Conservation (phyloP, 768 basidiomycete species). For the Collybiopsis luxurians region DNA sequence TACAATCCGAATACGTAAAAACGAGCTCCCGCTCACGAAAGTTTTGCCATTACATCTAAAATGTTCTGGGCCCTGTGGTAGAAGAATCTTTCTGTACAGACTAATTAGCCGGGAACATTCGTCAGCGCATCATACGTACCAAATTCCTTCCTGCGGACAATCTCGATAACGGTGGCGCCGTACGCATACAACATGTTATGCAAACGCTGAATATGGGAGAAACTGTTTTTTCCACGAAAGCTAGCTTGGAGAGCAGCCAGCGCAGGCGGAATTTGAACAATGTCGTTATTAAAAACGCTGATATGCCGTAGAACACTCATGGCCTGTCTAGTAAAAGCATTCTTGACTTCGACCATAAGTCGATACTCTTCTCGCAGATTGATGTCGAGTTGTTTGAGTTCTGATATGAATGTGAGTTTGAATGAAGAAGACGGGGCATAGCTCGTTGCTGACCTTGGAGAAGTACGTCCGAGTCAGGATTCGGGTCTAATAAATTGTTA, state of each 20-base stretch:
- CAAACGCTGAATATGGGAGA: conserved; percentile 86
- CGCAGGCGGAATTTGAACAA: conserved; percentile 68
- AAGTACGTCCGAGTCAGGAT: conserved; percentile 45
- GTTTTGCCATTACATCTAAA: conserved; percentile 82
- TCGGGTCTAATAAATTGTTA: conserved; percentile 32
- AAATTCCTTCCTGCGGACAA: conserved; percentile 89
- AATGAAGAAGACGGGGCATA: background rate
- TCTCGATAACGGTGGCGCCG: conserved; percentile 86
- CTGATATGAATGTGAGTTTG: conserved; percentile 28
- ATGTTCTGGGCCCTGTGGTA: conserved; percentile 78
- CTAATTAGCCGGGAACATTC: background rate
- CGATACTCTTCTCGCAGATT: conserved; percentile 60
- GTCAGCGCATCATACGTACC: conserved; percentile 39
- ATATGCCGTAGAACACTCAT: conserved; percentile 71
- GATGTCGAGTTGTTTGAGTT: conserved; percentile 63
- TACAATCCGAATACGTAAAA: conserved; percentile 1
- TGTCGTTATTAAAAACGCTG: conserved; percentile 75
- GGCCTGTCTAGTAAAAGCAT: conserved; percentile 66
- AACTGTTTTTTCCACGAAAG: conserved; percentile 76
- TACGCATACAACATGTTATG: conserved; percentile 93
- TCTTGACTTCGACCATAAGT: conserved; percentile 45
- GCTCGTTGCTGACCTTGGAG: conserved; percentile 43
- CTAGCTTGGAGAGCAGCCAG: conserved; percentile 67
- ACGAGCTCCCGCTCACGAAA: conserved; percentile 56
- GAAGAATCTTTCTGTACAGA: conserved; percentile 66